Percentiles rank a stretch among this genome's conserved stretches.
Evolutionary conservation across 2,329 filamentous ascomycete genomes (phyloP).

Genomic region (Elsinoe fawcettii): DNA sequence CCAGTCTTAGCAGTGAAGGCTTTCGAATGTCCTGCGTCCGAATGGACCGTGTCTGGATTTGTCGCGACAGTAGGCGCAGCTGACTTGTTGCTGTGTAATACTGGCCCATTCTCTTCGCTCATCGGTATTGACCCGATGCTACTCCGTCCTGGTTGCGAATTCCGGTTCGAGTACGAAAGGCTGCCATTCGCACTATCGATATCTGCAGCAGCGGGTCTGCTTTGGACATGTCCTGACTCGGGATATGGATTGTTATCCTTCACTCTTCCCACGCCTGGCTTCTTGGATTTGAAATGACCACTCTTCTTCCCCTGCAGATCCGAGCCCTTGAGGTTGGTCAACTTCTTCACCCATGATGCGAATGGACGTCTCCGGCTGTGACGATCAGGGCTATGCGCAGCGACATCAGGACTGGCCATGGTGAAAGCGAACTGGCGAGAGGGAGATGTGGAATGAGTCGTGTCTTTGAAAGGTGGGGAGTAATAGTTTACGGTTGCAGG

Average conservation of each 20-base stretch:
- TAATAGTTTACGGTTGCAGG: neutral
- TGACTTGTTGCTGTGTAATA: constrained; percentile 60
- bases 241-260: constrained; percentile 84
- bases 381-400: constrained; percentile 8
- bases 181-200: constrained; percentile 35
- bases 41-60: constrained; percentile 67
- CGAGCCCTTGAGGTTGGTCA: constrained; percentile 77
- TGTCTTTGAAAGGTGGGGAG: neutral
- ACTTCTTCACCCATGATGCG: constrained; percentile 77
- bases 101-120: constrained; percentile 51
- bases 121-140: constrained; percentile 50
- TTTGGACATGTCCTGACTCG: constrained; percentile 53
- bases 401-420: constrained; percentile 13
- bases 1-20: constrained; percentile 69
- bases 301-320: constrained; percentile 42
- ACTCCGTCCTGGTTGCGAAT: constrained; percentile 39
- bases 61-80: constrained; percentile 76
- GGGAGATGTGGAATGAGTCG: neutral
- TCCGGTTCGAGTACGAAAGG: constrained; percentile 47
- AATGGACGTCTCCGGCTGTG: constrained; percentile 57
- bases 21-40: constrained; percentile 69
- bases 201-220: constrained; percentile 13
- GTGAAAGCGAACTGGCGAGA: neutral
- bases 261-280: constrained; percentile 49
- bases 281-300: constrained; percentile 35